These are phyloP conservation scores for Nigrospora osmanthi DNA, from an alignment of 2,329 filamentous ascomycete species.

Conservation along the genomic window DNA sequence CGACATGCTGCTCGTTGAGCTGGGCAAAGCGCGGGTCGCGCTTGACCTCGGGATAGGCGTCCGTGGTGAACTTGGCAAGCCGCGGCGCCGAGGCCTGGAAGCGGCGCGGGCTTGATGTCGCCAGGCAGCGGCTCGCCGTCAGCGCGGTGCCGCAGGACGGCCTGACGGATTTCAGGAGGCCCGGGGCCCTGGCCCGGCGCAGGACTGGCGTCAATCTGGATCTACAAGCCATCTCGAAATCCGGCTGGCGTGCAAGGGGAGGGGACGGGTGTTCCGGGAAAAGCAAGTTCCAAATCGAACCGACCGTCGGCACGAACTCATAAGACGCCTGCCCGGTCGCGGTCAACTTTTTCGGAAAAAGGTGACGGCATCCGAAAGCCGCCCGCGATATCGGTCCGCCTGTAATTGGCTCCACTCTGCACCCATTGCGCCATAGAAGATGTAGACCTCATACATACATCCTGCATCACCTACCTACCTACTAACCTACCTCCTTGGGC, in stretches of 20 bases:
- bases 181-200: slow-evolving; percentile 14
- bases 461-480: too few species aligned
- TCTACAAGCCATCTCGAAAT: slow-evolving; percentile 7
- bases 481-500: too few species aligned
- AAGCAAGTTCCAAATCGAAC: too few species aligned
- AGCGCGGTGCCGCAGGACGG: neutral
- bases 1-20: slow-evolving; percentile 72
- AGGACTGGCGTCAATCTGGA: slow-evolving; percentile 18
- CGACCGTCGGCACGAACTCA: too few species aligned
- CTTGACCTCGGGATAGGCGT: slow-evolving; percentile 77
- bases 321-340: too few species aligned
- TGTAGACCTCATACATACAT: too few species aligned
- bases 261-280: neutral
- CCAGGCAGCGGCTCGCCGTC: slow-evolving; percentile 12
- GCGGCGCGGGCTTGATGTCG: slow-evolving; percentile 15
- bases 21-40: slow-evolving; percentile 68
- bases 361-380: too few species aligned
- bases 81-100: slow-evolving; percentile 16
- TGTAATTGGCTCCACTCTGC: too few species aligned
- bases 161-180: slow-evolving; percentile 8
- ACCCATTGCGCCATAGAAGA: too few species aligned
- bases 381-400: too few species aligned
- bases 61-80: slow-evolving; percentile 69
- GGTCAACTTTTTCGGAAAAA: too few species aligned
- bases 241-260: neutral